Conservation (phyloP, 2,329 filamentous ascomycete species). For the Pseudogymnoascus sp. region DNA sequence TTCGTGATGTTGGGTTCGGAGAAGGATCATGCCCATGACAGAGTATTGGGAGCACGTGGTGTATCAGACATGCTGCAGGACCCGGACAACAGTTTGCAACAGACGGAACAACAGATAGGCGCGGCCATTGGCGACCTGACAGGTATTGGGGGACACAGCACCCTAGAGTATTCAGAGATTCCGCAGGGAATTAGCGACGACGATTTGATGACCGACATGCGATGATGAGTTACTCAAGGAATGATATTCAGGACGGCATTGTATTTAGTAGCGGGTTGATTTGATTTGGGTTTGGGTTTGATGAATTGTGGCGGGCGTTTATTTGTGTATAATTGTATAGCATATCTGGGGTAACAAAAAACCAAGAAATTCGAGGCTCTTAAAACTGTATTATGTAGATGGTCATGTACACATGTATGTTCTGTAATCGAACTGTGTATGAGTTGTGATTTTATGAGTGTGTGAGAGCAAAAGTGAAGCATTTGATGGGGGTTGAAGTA, state of each 20-base stretch:
- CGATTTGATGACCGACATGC: conserved; percentile 5
- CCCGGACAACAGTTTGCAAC: neutral
- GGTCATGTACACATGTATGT: neutral
- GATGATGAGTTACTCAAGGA: neutral
- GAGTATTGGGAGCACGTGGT: neutral
- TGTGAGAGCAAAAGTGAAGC: neutral
- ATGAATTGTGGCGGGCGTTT: neutral
- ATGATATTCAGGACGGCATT: neutral
- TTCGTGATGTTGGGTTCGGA: neutral
- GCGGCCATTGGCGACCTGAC: neutral
- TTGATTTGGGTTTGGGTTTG: neutral
- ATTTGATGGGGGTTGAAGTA: neutral
- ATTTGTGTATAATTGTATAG: conserved; percentile 4
- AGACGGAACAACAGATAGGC: neutral
- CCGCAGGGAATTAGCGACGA: conserved; percentile 7
- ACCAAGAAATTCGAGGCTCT: neutral
- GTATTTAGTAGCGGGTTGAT: neutral
- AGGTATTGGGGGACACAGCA: conserved; percentile 6
- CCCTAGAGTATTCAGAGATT: conserved; percentile 4
- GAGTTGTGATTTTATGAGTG: neutral
- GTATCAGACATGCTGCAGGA: neutral
- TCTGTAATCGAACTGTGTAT: too few species aligned
- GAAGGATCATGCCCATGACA: neutral
- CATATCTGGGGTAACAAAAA: neutral
- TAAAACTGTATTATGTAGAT: neutral